A percentile compares a stretch with the other conserved stretches of the same genome.
Conservation (phyloP, 192 early-diverging fungal species). For the Umbelopsis sp. region DNA sequence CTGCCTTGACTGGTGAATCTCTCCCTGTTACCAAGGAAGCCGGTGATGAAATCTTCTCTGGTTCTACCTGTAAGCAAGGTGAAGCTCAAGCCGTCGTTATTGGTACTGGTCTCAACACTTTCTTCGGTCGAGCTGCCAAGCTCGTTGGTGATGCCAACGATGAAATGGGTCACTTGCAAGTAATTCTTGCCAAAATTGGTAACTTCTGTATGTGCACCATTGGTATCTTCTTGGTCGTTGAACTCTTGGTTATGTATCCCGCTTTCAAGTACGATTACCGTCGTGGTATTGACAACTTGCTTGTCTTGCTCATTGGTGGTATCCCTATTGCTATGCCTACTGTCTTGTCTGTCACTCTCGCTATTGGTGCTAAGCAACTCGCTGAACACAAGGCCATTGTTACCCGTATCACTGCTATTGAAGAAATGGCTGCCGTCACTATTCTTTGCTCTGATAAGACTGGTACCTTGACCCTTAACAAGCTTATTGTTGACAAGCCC, state of each 20-base stretch:
- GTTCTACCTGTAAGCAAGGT: constrained; percentile 81
- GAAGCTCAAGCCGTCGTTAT: constrained; percentile 79
- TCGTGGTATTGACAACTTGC: constrained; percentile 77
- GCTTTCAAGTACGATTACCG: constrained; percentile 70
- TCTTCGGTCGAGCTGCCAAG: constrained; percentile 81
- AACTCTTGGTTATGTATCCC: constrained; percentile 72
- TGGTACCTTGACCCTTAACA: constrained; percentile 91
- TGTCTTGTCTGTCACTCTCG: constrained; percentile 77
- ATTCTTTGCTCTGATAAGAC: constrained; percentile 95
- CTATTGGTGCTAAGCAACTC: constrained; percentile 79
- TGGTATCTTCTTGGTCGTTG: constrained; percentile 68
- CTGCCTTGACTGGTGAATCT: constrained; percentile 74
- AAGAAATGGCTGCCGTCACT: constrained; percentile 78
- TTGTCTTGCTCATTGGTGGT: constrained; percentile 80
- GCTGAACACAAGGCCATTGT: constrained; percentile 84
- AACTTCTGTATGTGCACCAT: constrained; percentile 77
- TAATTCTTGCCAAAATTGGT: constrained; percentile 74
- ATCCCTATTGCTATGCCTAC: constrained; percentile 85
- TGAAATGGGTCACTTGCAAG: constrained; percentile 75
- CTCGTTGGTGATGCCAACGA: constrained; percentile 73
- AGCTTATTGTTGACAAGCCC: constrained; percentile 70
- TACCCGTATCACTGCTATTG: constrained; percentile 79
- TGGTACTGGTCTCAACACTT: constrained; percentile 80
- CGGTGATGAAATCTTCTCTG: constrained; percentile 76
- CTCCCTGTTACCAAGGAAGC: constrained; percentile 69